These are phyloP conservation scores for Backusella sp. DNA, from an alignment of 192 early-diverging fungal species.

Conservation along the genomic window DNA sequence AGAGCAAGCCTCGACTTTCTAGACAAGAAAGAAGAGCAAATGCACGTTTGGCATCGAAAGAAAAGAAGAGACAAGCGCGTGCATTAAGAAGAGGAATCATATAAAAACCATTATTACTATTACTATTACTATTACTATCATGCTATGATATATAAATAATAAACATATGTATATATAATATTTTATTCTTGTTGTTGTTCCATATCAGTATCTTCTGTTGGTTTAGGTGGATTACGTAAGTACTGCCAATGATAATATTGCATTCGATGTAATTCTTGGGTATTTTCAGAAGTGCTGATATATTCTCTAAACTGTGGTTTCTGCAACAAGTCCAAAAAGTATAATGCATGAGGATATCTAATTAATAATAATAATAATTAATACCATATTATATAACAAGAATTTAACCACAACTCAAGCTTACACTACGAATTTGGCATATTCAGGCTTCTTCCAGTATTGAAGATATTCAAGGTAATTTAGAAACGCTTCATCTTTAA, in stretches of 20 bases:
- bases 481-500: slow-evolving; percentile 81
- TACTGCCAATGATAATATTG: slow-evolving; percentile 80
- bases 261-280: slow-evolving; percentile 71
- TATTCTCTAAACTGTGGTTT: slow-evolving; percentile 75
- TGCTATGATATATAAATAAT: not conserved
- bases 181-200: not conserved
- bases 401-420: not conserved
- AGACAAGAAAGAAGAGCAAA: slow-evolving; percentile 20
- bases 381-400: not conserved
- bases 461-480: slow-evolving; percentile 89
- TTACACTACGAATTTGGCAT: slow-evolving; percentile 87
- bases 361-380: not conserved
- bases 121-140: not conserved
- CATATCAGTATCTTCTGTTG: not conserved
- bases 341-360: slow-evolving; percentile 85
- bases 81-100: slow-evolving; percentile 1
- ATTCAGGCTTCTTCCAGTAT: slow-evolving; percentile 89
- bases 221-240: slow-evolving; percentile 43
- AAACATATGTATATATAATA: no score
- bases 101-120: not conserved
- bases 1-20: slow-evolving; percentile 1
- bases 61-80: slow-evolving; percentile 18
- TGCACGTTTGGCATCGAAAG: slow-evolving; percentile 13
- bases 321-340: slow-evolving; percentile 86
- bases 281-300: slow-evolving; percentile 68